phyloP scores from a whole-genome alignment of 2,329 filamentous ascomycete genomes.

The Coniochaeta ligniaria region DNA sequence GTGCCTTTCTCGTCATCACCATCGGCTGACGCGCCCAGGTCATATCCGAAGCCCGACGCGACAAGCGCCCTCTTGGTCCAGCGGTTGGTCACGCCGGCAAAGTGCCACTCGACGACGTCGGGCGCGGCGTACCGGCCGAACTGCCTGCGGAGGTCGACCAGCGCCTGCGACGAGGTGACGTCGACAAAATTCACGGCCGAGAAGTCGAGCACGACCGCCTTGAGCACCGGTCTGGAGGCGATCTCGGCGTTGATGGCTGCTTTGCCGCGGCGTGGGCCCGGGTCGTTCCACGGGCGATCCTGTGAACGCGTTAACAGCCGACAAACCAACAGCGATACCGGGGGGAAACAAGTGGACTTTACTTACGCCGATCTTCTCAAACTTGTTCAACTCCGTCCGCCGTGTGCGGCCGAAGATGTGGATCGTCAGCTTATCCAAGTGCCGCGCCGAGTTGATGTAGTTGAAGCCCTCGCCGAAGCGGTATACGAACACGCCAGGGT shows the following conservation, averaged over 20 bases:
- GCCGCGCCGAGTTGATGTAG: constrained; percentile 42
- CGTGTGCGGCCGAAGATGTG: constrained; percentile 32
- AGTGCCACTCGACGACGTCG: constrained; percentile 42
- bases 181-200: constrained; percentile 50
- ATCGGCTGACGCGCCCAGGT: constrained; percentile 17
- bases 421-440: constrained; percentile 33
- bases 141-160: constrained; percentile 47
- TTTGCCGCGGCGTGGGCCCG: constrained; percentile 29
- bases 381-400: constrained; percentile 29
- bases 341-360: constrained; percentile 4
- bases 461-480: constrained; percentile 45
- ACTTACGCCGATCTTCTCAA: constrained; percentile 20
- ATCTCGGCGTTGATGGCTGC: constrained; percentile 21
- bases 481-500: constrained; percentile 45
- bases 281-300: constrained; percentile 51
- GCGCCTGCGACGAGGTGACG: constrained; percentile 48
- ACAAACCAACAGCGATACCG: not conserved
- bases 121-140: constrained; percentile 46
- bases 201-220: constrained; percentile 51
- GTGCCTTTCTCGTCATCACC: constrained; percentile 16
- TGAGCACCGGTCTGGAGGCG: constrained; percentile 34
- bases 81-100: constrained; percentile 45
- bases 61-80: constrained; percentile 52
- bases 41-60: constrained; percentile 46
- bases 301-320: constrained; percentile 4